Conservation (phyloP, 768 basidiomycete species). For the Auriscalpium orientale region DNA sequence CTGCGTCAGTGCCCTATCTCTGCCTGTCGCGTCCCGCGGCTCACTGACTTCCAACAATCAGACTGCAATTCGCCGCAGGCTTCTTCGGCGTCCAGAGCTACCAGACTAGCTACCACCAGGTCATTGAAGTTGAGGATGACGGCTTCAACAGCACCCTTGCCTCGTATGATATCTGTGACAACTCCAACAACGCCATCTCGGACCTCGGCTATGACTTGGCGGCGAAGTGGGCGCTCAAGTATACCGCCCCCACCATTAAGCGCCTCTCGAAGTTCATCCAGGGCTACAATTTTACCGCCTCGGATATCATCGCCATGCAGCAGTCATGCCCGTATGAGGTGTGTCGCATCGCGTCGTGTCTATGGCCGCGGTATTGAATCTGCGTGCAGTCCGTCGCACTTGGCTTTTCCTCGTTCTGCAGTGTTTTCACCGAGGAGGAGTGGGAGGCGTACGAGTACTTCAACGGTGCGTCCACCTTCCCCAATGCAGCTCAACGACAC, state of each 20-base stretch:
- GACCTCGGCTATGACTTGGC: slow-evolving; percentile 19
- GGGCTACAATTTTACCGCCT: slow-evolving; percentile 24
- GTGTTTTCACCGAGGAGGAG: slow-evolving; percentile 43
- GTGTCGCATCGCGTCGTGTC: background rate
- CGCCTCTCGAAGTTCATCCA: slow-evolving; percentile 27
- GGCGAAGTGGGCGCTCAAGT: slow-evolving; percentile 31
- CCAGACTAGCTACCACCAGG: slow-evolving; percentile 35
- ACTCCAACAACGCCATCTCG: slow-evolving; percentile 20
- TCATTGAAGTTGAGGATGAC: slow-evolving; percentile 36
- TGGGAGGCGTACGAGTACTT: slow-evolving; percentile 45
- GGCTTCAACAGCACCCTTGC: slow-evolving; percentile 43
- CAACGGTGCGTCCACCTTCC: slow-evolving; percentile 18
- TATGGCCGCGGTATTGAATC: background rate
- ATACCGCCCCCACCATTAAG: slow-evolving; percentile 29
- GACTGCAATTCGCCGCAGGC: slow-evolving; percentile 44
- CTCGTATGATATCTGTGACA: slow-evolving; percentile 29
- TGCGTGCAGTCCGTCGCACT: slow-evolving; percentile 36
- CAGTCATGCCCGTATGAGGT: slow-evolving; percentile 34
- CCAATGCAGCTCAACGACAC: background rate
- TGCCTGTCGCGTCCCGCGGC: slow-evolving; percentile 17
- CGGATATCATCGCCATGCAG: slow-evolving; percentile 30
- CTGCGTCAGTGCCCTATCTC: slow-evolving; percentile 19
- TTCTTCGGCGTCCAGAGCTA: slow-evolving; percentile 39
- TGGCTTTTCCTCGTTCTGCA: slow-evolving; percentile 43
- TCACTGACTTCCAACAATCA: slow-evolving; percentile 9